Base-by-base conservation (phyloP, 169 alveolate genomes). In the Cryptosporidium ryanae region DNA sequence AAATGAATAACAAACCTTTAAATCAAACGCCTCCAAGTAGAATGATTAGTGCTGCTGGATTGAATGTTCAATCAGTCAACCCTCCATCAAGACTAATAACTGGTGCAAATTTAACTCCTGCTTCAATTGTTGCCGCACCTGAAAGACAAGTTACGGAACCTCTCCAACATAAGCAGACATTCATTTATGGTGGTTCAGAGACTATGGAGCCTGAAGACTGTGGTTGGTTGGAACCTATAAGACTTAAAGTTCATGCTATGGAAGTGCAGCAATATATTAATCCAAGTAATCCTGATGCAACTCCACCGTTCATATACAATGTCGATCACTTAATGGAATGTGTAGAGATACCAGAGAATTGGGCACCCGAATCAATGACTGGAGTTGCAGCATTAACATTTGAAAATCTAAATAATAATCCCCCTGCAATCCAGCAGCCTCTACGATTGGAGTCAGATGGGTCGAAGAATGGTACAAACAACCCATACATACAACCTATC, bases 151-250 rank as follows among this genome's bases (percentile, higher is more conserved):
- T 76, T 17, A 76, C 87, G 18, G 87, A 76, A 32, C 87, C 87
- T 13, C 59, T 76, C 5, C 87, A 76, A 2, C 87, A 76, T 27
- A 76, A 61, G 29, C 87, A 76, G 21, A 76, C 87, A n/a, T 76
- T 76, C 25, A 61, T 76, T 46, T 76, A 76, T 31, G 87, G 87
- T 18, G 87, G 87, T n/a, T 55, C 87, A 0, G 87, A 76, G 46
- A 76, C 87, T 6, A 76, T 76, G 87, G 87, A 76, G 17, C 87
- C 87, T 25, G 87, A 76, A 46, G 87, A 76, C 44, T 76, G 87
- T 76, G 87, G 87, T 10, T 76, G 87, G 87, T 21, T 76, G n/a
- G 87, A 76, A 43, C 87, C 87, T 12, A 76, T 76, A 12, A 32
- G 87, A 38, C 44, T 76, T 12, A 76, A 76, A 13, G 87, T 76